phyloP scores from a whole-genome alignment of 176 grass and related monocot species.

The Melocanna baccifera region DNA sequence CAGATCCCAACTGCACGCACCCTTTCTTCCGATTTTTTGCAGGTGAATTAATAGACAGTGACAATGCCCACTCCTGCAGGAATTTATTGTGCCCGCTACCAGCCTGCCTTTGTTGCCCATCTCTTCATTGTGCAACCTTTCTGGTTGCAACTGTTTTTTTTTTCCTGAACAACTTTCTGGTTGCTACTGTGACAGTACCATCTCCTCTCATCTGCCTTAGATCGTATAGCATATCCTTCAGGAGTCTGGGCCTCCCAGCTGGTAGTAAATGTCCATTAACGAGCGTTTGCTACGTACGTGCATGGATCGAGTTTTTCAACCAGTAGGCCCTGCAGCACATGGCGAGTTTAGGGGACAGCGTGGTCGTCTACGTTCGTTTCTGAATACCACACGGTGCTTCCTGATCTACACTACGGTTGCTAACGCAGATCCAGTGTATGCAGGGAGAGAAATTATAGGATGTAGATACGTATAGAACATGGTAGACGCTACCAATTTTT shows the following conservation, averaged over 20 bases:
- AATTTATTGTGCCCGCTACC: constrained; percentile 34
- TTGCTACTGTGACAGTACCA: background rate
- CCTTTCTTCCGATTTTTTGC: background rate
- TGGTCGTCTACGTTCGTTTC: background rate
- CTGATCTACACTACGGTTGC: no score
- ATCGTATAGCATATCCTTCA: background rate
- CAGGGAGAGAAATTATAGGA: background rate
- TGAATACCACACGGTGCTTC: background rate
- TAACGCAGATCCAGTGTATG: no score
- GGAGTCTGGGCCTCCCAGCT: background rate
- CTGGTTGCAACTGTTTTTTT: background rate
- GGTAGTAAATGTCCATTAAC: background rate
- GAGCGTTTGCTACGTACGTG: background rate
- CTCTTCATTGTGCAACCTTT: constrained; percentile 28
- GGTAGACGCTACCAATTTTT: background rate
- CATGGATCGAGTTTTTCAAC: background rate
- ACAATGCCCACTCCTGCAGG: background rate
- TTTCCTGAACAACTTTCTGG: background rate
- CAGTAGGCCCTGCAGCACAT: constrained; percentile 24
- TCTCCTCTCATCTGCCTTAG: background rate
- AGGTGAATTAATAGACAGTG: background rate
- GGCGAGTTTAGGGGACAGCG: background rate
- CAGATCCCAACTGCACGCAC: constrained; percentile 14
- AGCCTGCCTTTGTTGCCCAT: background rate
- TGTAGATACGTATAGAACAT: background rate